A percentile compares a stretch with the other conserved stretches of the same genome.
phyloP scores from a whole-genome alignment of 768 basidiomycete genomes.

The Suillus decipiens region DNA sequence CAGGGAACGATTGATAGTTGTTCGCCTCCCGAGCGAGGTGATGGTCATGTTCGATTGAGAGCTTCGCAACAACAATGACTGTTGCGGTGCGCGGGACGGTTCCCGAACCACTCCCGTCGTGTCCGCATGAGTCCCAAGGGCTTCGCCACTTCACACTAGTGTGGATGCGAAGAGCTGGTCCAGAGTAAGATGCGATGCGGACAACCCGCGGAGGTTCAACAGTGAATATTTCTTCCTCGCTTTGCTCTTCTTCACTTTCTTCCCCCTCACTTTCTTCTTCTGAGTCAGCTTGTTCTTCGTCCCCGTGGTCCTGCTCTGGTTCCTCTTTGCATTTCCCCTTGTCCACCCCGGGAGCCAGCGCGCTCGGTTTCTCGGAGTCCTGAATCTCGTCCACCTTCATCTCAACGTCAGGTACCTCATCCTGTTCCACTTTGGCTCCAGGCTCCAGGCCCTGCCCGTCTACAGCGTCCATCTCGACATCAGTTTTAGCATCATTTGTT shows the following conservation, averaged over 20 bases:
- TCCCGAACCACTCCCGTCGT: background rate
- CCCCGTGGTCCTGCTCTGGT: background rate
- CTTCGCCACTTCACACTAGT: constrained; percentile 18
- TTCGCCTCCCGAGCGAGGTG: constrained; percentile 37
- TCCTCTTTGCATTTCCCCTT: constrained; percentile 1
- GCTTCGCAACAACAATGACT: constrained; percentile 46
- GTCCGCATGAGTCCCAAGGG: constrained; percentile 10
- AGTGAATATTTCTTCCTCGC: background rate
- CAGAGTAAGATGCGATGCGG: background rate
- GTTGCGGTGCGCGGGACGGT: constrained; percentile 32
- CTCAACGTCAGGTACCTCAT: background rate
- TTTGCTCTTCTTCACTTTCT: background rate
- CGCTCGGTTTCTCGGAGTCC: background rate
- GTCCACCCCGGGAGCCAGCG: background rate
- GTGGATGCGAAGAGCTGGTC: constrained; percentile 15
- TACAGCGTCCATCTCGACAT: background rate
- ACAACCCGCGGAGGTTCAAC: background rate
- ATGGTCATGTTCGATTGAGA: constrained; percentile 38
- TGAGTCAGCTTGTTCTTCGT: background rate
- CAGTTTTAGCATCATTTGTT: background rate
- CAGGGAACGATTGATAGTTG: constrained; percentile 30
- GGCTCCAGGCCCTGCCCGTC: background rate
- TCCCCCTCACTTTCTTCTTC: background rate
- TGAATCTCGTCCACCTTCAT: background rate
- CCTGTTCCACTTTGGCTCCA: background rate